Evolutionary conservation across 148 eudicot species (phyloP), one percentile per base, ranked within the genome.

Genomic region (Vaccinium corymbosum): DNA sequence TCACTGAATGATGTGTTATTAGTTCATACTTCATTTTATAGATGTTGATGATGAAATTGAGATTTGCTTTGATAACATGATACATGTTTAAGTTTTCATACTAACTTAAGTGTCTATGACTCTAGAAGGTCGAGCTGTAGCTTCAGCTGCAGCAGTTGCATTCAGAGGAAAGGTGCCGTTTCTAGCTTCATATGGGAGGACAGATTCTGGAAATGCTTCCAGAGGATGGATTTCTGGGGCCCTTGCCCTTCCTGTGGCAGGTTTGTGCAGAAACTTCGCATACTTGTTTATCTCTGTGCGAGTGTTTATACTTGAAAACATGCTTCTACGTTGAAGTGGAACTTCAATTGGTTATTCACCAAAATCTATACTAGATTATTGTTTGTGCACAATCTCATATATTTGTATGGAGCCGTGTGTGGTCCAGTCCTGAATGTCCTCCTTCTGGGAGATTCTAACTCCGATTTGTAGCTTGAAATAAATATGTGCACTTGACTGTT

Each of bases 191-290:
- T 84, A 88, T 59, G 94, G 89, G 83, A 88, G 93, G 79, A 76
- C 83, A 25, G 80, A 87, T 61, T 88, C 92, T 72, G 86, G 88
- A 38, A 90, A 90, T 85, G 89, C 90, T 22, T 89, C 90, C 53
- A 82, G 89, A 75, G 85, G 88, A 80, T 97, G 95, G 97, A 83
- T 94, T 79, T 87, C 95, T 81, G 88, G 91, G 83, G 92, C 90
- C 61, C 86, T 97, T 85, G 95, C 98, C 64, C 93, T 97, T 85
- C 98, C 99, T 55, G 90, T 93, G 19, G 99, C 98, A 92, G 98
- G 99, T 97, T 78, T 82, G 73, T 20, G 59, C 38, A 15, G 49
- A 51, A 35, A 50, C 27, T 74, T 35, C 12, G 27, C 19, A 42
- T 29, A 11, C 56, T 80, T 16, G 13, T 19, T 6, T 35, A 14